Conservation (phyloP, 148 eudicot species). For the Vaccinium vitisidaea region DNA sequence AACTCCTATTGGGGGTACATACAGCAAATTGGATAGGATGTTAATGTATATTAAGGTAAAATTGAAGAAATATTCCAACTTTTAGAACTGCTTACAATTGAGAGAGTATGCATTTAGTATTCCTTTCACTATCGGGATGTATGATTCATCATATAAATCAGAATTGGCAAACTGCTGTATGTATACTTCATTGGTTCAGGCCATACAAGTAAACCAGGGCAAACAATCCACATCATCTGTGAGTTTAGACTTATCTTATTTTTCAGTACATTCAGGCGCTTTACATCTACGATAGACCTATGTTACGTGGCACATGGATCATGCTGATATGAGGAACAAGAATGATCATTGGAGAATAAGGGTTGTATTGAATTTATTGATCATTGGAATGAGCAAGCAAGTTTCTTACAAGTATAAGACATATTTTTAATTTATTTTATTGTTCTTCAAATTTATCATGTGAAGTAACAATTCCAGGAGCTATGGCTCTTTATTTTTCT, state of each 20-base stretch:
- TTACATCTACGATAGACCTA: background rate
- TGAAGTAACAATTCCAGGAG: background rate
- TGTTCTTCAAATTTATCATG: background rate
- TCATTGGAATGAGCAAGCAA: background rate
- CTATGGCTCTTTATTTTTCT: background rate
- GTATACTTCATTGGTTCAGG: background rate
- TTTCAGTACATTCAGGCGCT: background rate
- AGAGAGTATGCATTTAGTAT: background rate
- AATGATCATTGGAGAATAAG: background rate
- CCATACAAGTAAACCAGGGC: background rate
- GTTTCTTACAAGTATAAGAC: background rate
- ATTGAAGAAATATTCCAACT: background rate
- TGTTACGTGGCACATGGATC: background rate
- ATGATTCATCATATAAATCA: background rate
- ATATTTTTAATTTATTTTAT: background rate
- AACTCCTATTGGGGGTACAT: conserved; percentile 37
- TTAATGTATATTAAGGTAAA: conserved; percentile 69
- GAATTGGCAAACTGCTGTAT: conserved; percentile 5
- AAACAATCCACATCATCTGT: background rate
- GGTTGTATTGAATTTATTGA: background rate
- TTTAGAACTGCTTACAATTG: background rate
- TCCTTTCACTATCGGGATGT: background rate
- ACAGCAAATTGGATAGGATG: conserved; percentile 72
- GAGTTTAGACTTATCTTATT: background rate
- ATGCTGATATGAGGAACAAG: background rate